Base-by-base conservation (phyloP, 1,139 yeast species). In the Scheffersomyces segobiensis region DNA sequence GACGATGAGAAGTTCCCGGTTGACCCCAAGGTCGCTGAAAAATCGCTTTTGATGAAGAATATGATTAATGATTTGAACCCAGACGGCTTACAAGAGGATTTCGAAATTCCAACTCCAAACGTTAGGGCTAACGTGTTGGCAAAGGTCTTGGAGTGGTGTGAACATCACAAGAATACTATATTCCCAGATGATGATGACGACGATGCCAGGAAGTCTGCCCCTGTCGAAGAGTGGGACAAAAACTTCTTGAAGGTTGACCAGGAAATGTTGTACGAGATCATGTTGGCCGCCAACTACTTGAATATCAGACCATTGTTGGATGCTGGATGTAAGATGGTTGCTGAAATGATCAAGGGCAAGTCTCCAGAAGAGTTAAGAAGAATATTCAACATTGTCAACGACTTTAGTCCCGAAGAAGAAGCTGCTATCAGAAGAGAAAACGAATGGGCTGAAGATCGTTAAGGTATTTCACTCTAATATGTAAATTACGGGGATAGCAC, bases 361-460 rank as follows among this genome's bases (percentile, higher is more conserved):
- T 84, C 93, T 1, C 98, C 99, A 6, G 98, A 93, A 73, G 99
- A 96, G 75, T 92, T 96, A 69, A 87, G 99, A 75, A 90, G 92
- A 74, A 91, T 97, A 1, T 96, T 96, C 81, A 96, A 96, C 75
- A 96, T 96, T 67, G 96, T 89, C 60, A 92, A 93, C 72, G 99
- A 96, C 74, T 95, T 96, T 76, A 91, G 97, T 50, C 97, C 98
- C 3, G 99, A 96, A 73, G 99, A 96, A 75, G 99, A 95, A 78
- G 97, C 96, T 54, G 98, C 97, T 57, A 95, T 96, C 66, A 89
- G 96, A 71, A 87, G 97, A 70, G 99, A 95, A 76, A 95, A 95
- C 72, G 99, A 95, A 75, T 95, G 99, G 99, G 99, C 99, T 24
- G 99, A 95, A 74, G 99, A 95, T 74, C 93, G 97, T 71, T 93